Conservation (phyloP, 1,139 yeast genomes). For the Suhomyces ambrosiae region DNA sequence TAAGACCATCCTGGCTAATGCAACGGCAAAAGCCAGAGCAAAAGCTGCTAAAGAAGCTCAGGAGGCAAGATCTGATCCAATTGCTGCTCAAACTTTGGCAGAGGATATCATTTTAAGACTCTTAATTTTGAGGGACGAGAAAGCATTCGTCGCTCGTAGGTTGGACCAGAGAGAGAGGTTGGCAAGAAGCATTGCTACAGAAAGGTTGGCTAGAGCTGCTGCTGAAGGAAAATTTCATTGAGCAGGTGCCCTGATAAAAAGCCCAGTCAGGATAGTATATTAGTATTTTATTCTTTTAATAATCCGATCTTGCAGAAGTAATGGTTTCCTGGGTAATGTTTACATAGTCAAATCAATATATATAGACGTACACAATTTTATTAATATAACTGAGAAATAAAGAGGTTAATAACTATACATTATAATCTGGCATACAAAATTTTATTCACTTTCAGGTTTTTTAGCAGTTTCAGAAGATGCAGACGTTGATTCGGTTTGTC, state of each 20-base stretch:
- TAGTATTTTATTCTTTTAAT: not conserved
- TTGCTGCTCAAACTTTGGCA: constrained; percentile 56
- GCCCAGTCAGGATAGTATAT: not conserved
- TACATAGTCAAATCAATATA: too few species aligned
- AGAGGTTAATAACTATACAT: constrained; percentile 4
- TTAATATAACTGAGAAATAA: constrained; percentile 13
- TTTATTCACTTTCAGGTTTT: constrained; percentile 7
- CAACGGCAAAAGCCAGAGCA: constrained; percentile 62
- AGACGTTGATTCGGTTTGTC: constrained; percentile 11
- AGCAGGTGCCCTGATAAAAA: too few species aligned
- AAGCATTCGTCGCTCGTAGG: constrained; percentile 52
- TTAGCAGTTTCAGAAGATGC: constrained; percentile 10
- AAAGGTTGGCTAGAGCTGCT: constrained; percentile 50
- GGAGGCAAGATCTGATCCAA: constrained; percentile 56
- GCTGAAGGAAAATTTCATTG: constrained; percentile 41
- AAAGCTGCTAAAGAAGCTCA: constrained; percentile 53
- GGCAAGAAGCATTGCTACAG: constrained; percentile 66
- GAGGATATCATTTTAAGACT: constrained; percentile 72
- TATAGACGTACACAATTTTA: constrained; percentile 7
- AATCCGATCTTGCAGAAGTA: constrained; percentile 1
- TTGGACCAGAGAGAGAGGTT: constrained; percentile 63
- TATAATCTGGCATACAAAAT: constrained; percentile 5
- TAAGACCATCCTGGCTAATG: constrained; percentile 72
- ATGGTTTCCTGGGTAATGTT: not conserved
- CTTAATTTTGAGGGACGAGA: constrained; percentile 47